Conservation (phyloP, 805 yeast genomes). For the Wickerhamomyces sydowiorum region DNA sequence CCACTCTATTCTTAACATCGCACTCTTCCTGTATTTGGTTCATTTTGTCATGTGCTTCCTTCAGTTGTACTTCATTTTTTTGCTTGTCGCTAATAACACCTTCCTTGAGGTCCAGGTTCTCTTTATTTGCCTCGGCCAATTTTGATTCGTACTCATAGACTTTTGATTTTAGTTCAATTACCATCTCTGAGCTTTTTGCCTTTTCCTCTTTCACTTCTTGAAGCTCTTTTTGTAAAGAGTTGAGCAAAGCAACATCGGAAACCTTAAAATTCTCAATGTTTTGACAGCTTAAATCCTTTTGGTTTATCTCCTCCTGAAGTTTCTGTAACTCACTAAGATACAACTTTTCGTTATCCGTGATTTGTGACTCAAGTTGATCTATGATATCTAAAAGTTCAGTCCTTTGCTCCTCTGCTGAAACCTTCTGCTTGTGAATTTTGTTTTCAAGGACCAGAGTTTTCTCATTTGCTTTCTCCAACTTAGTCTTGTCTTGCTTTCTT, state of each 20-base stretch:
- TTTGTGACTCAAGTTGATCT: conserved; percentile 48
- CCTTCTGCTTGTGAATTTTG: conserved; percentile 39
- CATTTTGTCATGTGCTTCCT: not conserved
- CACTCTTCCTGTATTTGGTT: not conserved
- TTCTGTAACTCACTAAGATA: conserved; percentile 42
- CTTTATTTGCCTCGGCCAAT: conserved; percentile 9
- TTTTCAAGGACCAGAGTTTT: conserved; percentile 27
- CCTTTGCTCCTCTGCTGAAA: conserved; percentile 45
- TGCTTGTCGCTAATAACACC: conserved; percentile 10
- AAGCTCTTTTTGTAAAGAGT: conserved; percentile 22
- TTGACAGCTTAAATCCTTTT: conserved; percentile 3
- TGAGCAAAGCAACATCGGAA: conserved; percentile 25
- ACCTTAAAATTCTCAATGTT: conserved; percentile 23
- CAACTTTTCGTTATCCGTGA: conserved; percentile 46
- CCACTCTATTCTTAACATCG: conserved; percentile 1
- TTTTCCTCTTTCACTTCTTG: conserved; percentile 17
- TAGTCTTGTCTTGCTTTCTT: conserved; percentile 3
- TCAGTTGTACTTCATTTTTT: conserved; percentile 1
- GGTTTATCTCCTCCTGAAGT: conserved; percentile 20
- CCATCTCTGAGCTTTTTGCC: conserved; percentile 22
- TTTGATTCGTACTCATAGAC: conserved; percentile 10
- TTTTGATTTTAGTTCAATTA: conserved; percentile 15
- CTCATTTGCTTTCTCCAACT: conserved; percentile 13
- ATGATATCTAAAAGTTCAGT: conserved; percentile 55
- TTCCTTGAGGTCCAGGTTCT: conserved; percentile 25